A percentile compares a stretch with the other conserved stretches of the same genome.
These are phyloP conservation scores for Backusella parvicylindrica DNA, from an alignment of 192 early-diverging fungal species.

Conservation along the genomic window DNA sequence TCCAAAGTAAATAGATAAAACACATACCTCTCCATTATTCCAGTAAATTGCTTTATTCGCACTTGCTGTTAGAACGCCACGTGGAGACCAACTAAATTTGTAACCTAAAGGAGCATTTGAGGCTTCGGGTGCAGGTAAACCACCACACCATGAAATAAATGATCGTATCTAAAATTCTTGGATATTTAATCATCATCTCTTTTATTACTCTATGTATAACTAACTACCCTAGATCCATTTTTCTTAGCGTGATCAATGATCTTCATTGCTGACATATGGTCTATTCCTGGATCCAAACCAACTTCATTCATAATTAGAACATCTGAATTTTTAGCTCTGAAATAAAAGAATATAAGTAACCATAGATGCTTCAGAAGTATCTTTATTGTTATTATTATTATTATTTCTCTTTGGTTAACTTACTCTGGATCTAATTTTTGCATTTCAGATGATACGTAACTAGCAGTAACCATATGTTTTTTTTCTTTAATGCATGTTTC, in stretches of 20 bases:
- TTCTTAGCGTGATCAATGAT: conserved; percentile 64
- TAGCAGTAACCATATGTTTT: conserved; percentile 95
- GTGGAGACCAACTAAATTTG: conserved; percentile 95
- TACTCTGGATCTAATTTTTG: conserved; percentile 62
- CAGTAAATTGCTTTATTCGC: conserved; percentile 83
- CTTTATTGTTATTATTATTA: background rate
- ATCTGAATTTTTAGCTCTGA: conserved; percentile 69
- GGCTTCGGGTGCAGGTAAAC: conserved; percentile 88
- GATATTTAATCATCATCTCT: background rate
- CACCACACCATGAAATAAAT: conserved; percentile 97
- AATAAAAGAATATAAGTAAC: background rate
- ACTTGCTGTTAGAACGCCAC: conserved; percentile 87
- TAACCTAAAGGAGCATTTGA: conserved; percentile 90
- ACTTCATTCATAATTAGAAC: conserved; percentile 97
- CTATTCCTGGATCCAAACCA: conserved; percentile 97
- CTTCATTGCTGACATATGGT: conserved; percentile 96
- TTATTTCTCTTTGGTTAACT: background rate
- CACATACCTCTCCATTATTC: conserved; percentile 59
- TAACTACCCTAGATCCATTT: conserved; percentile 11
- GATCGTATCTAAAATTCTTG: conserved; percentile 50
- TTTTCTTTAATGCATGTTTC: conserved; percentile 72
- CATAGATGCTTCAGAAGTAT: background rate
- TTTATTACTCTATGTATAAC: background rate
- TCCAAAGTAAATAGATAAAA: background rate
- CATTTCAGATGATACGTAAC: conserved; percentile 95